Evolutionary conservation across 2,329 filamentous ascomycete species (phyloP), one percentile per base, ranked within the genome.

Genomic region (Cercospora canescens): DNA sequence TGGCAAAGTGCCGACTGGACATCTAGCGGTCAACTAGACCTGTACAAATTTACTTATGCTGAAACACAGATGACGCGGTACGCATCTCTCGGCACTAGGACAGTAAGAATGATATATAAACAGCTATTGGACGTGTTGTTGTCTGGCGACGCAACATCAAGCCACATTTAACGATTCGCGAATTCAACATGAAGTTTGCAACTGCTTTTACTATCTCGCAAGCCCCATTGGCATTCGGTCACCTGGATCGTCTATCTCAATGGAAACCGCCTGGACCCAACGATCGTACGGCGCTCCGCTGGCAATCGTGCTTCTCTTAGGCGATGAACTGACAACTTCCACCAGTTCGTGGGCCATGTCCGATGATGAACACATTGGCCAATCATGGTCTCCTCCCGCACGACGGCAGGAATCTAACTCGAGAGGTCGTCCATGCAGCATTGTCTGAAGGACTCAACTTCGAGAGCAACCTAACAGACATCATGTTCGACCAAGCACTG

Each of bases 311-410:
- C 2, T 5, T 9, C 4, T 41, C 11, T n/a, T 55, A 1, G 1
- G 6, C 48, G 24, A 14, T n/a, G 8, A 7, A 1, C 48, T 54
- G 26, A 54, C 50, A 18, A 21, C 24, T 24, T 54, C 12, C 14
- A 18, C 26, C 28, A 64, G 56, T 64, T 32, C 39, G 56, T 21
- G 62, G 56, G 3, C 63, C 57, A 11, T 65, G 57, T n/a, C 57
- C 63, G 16, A 61, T 65, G 63, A 54, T 65, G 67, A 67, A 69
- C 34, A 59, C 62, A 9, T 54, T 72, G 6, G 69, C 71, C 7
- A 73, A 73, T 37, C 71, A 73, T 48, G 61, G 63, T 18, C 69
- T 70, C 45, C 63, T 73, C 2, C 68, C 65, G 24, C 70, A 70
- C 35, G 66, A 70, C 32, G 71, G 71, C 11, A 34, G 66, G 30